Evolutionary conservation across 768 basidiomycete species (phyloP).

Genomic region (Pisolithus marmoratus): DNA sequence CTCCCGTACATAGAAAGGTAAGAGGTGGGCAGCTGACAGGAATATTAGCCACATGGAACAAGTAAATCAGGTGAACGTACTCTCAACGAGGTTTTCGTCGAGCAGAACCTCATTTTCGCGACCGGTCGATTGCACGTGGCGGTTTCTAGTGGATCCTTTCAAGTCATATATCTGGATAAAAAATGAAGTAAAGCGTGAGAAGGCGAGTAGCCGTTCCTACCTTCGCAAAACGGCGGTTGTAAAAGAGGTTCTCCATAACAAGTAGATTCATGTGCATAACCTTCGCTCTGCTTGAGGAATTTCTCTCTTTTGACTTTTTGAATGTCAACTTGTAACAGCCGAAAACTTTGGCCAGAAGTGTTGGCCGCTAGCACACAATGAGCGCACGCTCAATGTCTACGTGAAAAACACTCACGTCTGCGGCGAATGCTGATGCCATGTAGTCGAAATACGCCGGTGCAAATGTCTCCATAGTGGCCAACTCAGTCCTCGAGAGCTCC

Average conservation of each 20-base stretch:
- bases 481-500: conserved; percentile 83
- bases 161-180: conserved; percentile 81
- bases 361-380: conserved; percentile 62
- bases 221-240: conserved; percentile 85
- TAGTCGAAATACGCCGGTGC: conserved; percentile 98
- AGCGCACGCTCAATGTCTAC: conserved; percentile 5
- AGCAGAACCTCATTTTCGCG: conserved; percentile 89
- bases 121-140: conserved; percentile 87
- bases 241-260: conserved; percentile 98
- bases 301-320: conserved; percentile 68
- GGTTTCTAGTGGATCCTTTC: conserved; percentile 92
- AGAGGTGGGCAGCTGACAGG: conserved; percentile 66
- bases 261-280: conserved; percentile 90
- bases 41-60: conserved; percentile 4
- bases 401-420: conserved; percentile 51
- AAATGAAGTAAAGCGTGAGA: conserved; percentile 2
- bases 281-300: conserved; percentile 55
- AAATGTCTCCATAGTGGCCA: conserved; percentile 94
- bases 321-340: conserved; percentile 95
- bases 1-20: conserved; percentile 93
- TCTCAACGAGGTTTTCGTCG: conserved; percentile 93
- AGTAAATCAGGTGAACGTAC: conserved; percentile 37
- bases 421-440: conserved; percentile 89
- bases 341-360: conserved; percentile 92
- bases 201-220: conserved; percentile 32